Evolutionary conservation across 495 filamentous ascomycete genomes (phyloP), one percentile per base, ranked within the genome.

Genomic region (Eremomyces bilateralis): DNA sequence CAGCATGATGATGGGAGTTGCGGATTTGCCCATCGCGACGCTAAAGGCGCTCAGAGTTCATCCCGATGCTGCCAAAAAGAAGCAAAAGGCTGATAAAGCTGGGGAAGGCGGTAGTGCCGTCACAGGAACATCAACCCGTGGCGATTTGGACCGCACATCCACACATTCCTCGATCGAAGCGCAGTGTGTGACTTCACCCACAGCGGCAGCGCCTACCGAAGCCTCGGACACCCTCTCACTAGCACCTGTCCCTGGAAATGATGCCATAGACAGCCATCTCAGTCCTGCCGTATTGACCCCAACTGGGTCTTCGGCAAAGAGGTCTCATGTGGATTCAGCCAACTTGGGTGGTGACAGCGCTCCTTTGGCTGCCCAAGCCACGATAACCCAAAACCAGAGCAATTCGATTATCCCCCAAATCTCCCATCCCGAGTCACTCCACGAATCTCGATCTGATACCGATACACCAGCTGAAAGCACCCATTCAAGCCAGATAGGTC

Each of bases 11-110:
- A 78, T 85, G 63, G 82, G 80, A 0, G 57, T 84, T 20, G 78
- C 76, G 3, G 81, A 90, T 42, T 67, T 94, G 16, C 84, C 85
- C 0, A 59, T 65, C 11, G 76, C 76, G 12, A 65, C 91, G 4
- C 34, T 65, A 6, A 59, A 54, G 35, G 52, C 55, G 11, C 42
- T 64, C 6, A 52, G 46, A 13, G 71, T 80, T 40, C 65, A 65
- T 39, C 54, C 53, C 3, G 52, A 56, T 36, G 31, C n/a, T 42
- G 22, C 52, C 12, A 46, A 44, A 28, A 47, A 47, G 33, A 31
- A 31, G 15, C 40, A 30, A 29, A 27, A 27, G 24, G 6, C 24
- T 27, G 24, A 27, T 13, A 8, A 6, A 13, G 24, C 24, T 13
- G n/a, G n/a, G n/a, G n/a, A n/a, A n/a, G n/a, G n/a, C n/a, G n/a